These are phyloP conservation scores for Podaxis sp. DNA, from an alignment of 768 basidiomycete genomes.

Conservation along the genomic window DNA sequence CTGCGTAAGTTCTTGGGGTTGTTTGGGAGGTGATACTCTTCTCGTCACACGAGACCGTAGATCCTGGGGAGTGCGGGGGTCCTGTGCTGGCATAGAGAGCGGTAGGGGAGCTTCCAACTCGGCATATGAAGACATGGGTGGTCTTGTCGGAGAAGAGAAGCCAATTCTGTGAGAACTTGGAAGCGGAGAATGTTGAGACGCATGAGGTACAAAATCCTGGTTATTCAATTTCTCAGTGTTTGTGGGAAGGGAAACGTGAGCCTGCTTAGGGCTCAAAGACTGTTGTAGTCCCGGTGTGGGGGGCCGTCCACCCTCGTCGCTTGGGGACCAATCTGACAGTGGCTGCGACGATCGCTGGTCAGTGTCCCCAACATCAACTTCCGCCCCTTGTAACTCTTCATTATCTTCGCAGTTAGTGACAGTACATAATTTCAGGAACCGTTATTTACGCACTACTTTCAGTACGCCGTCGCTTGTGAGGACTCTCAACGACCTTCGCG, in stretches of 20 bases:
- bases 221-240: neutral
- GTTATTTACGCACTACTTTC: neutral
- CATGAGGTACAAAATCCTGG: neutral
- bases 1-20: conserved; percentile 25
- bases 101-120: neutral
- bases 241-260: neutral
- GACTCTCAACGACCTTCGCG: neutral
- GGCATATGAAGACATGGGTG: conserved; percentile 6
- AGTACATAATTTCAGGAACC: neutral
- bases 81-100: neutral
- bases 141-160: neutral
- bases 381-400: neutral
- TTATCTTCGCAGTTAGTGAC: neutral
- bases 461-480: neutral
- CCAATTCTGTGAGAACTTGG: neutral
- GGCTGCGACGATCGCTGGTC: conserved; percentile 6
- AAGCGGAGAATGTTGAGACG: neutral
- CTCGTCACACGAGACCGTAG: conserved; percentile 28
- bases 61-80: neutral
- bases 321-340: conserved; percentile 3
- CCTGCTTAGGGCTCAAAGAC: neutral
- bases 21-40: conserved; percentile 43
- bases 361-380: neutral
- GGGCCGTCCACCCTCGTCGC: neutral
- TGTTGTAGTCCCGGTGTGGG: neutral